These are phyloP conservation scores for Skeletonema marinoi DNA, from an alignment of 108 stramenopile genomes.

Conservation along the genomic window DNA sequence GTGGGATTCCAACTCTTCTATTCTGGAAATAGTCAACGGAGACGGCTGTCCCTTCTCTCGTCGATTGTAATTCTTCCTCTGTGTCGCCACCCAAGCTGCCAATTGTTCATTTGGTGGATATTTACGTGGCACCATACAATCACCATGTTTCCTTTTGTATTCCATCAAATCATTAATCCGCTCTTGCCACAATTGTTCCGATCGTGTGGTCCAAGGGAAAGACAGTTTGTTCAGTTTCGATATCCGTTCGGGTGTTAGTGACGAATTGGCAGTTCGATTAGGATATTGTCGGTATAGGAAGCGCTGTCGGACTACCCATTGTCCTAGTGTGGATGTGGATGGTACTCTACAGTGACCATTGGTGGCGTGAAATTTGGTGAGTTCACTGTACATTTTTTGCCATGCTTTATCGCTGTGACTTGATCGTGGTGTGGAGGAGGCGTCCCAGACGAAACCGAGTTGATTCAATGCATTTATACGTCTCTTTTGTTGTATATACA, in stretches of 20 bases:
- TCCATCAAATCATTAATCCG: conserved; percentile 61
- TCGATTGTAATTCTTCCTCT: conserved; percentile 65
- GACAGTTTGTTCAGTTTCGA: conserved; percentile 62
- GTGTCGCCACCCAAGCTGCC: conserved; percentile 83
- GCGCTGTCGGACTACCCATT: conserved; percentile 54
- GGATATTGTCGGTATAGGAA: conserved; percentile 34
- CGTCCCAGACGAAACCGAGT: conserved; percentile 42
- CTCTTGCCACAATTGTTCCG: conserved; percentile 67
- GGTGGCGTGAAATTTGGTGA: conserved; percentile 47
- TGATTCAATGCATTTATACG: conserved; percentile 28
- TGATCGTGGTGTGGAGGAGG: conserved; percentile 29
- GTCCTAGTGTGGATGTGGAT: conserved; percentile 19
- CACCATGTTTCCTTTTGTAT: conserved; percentile 53
- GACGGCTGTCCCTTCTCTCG: conserved; percentile 6
- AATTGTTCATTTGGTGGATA: conserved; percentile 59
- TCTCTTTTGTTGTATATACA: background rate
- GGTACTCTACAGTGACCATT: conserved; percentile 55
- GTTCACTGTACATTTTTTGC: conserved; percentile 58
- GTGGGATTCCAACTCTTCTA: conserved; percentile 48
- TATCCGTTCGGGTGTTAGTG: conserved; percentile 49
- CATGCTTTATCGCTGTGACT: conserved; percentile 32
- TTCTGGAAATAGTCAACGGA: conserved; percentile 34
- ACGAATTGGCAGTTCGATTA: conserved; percentile 20
- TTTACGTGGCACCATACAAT: conserved; percentile 65
- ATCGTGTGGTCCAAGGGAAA: conserved; percentile 69